Percentiles rank a stretch among this genome's conserved stretches.
Evolutionary conservation across 108 stramenopile genomes (phyloP).

Genomic region (Skeletonema grethae): DNA sequence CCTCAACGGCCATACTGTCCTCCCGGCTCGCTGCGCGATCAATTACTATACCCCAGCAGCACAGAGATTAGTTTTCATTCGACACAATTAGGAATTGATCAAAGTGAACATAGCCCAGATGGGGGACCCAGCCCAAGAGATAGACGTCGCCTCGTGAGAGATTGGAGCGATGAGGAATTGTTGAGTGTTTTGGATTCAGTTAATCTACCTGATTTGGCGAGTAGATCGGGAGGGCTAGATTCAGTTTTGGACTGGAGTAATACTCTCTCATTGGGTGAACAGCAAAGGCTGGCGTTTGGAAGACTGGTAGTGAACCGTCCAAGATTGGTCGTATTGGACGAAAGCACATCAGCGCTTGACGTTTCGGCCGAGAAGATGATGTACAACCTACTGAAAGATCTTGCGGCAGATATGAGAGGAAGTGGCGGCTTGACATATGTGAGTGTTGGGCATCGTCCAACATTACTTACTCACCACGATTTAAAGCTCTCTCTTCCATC

Average conservation of each 20-base stretch:
- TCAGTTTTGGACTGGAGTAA: constrained; percentile 69
- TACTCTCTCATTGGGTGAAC: constrained; percentile 78
- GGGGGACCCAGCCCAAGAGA: constrained; percentile 23
- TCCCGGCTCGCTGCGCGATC: constrained; percentile 76
- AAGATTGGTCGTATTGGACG: constrained; percentile 70
- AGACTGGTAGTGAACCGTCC: constrained; percentile 70
- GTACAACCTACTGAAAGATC: constrained; percentile 59
- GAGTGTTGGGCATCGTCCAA: constrained; percentile 86
- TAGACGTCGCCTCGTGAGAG: constrained; percentile 32
- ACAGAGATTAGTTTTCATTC: constrained; percentile 28
- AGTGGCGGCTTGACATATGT: constrained; percentile 54
- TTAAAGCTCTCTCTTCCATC: constrained; percentile 47
- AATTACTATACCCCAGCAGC: constrained; percentile 72
- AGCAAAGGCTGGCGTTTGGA: constrained; percentile 75
- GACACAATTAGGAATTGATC: constrained; percentile 13
- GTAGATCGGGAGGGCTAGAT: constrained; percentile 52
- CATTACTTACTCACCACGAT: constrained; percentile 68
- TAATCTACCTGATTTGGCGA: constrained; percentile 50
- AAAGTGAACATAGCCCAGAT: constrained; percentile 27
- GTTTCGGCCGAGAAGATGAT: constrained; percentile 64
- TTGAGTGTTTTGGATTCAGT: constrained; percentile 44
- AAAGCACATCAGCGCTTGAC: constrained; percentile 80
- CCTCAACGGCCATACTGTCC: constrained; percentile 87
- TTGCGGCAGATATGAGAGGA: constrained; percentile 5
- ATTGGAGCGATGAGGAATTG: constrained; percentile 45